Base-by-base conservation (phyloP, 140 eudicot genomes). In the Stevia rebaudiana region DNA sequence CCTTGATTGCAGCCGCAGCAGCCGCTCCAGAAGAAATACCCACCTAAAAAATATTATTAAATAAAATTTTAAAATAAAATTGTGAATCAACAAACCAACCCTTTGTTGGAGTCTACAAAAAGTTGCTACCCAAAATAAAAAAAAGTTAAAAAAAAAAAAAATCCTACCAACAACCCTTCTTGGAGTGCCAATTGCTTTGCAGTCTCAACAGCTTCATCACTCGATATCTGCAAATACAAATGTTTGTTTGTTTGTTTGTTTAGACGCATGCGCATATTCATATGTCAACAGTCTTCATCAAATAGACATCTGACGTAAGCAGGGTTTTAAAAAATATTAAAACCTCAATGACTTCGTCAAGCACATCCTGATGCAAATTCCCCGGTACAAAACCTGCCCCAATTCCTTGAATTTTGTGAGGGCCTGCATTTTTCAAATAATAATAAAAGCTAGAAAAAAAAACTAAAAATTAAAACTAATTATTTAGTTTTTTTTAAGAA, bases 351-450 rank as follows among this genome's bases (percentile, higher is more conserved):
- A 92, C 96, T 88, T 92, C 98, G 57, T 92, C 98, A 59, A 92
- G 56, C 74, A 92, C 80, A 65, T 82, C 90, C 71, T 75, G 83
- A 79, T 92, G 84, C 56, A 88, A 76, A 67, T 92, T 91, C 76
- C 84, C 61, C 50, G 98, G 98, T 40, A 91, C 77, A 81, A 92
- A 92, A 92, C 98, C 98, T 81, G 98, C 98, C 79, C 98, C 98
- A 83, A 92, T 88, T 71, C 98, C 98, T 88, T 92, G 96, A 92
- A 88, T 92, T 84, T 92, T 92, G 95, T 92, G 98, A 83, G 98
- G 98, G 74, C 98, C 98, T 92, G 86, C 88, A 85, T 66, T 81
- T 77, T 74, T 63, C 83, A 83, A 74, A 71, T 78, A 65, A 71
- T 78, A 65, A 75, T 59, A 69, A 50, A 63, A 72, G 61, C 80